Evolutionary conservation across 1,139 yeast species (phyloP).

Genomic region (Hemisphaericaspora xylofermentans): DNA sequence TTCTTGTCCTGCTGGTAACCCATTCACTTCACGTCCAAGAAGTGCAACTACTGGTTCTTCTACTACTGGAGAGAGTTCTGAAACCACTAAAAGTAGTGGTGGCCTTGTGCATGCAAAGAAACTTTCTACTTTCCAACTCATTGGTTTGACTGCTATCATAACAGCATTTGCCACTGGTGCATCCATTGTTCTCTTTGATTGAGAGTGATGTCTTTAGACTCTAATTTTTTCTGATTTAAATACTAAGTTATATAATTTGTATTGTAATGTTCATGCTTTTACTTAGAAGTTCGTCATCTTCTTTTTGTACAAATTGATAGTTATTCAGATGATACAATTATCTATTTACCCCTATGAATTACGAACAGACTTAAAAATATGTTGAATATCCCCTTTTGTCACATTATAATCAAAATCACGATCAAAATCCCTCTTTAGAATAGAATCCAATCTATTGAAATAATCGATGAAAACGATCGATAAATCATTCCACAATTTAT

Average conservation of each 20-base stretch:
- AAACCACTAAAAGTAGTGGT: not conserved
- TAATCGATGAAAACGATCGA: slow-evolving; percentile 35
- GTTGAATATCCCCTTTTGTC: slow-evolving; percentile 36
- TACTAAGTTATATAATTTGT: not conserved
- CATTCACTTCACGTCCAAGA: slow-evolving; percentile 1
- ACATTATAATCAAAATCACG: slow-evolving; percentile 41
- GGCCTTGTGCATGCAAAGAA: slow-evolving; percentile 4
- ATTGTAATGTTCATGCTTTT: not conserved
- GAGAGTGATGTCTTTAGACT: not conserved
- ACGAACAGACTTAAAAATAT: slow-evolving; percentile 24
- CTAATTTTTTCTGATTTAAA: not conserved
- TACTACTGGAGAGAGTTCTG: not conserved
- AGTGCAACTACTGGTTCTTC: not conserved
- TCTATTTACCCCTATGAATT: too few species aligned
- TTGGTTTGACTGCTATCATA: slow-evolving; percentile 4
- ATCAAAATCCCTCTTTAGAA: slow-evolving; percentile 39
- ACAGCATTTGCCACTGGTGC: slow-evolving; percentile 3
- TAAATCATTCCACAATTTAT: slow-evolving; percentile 45
- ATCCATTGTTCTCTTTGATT: slow-evolving; percentile 2
- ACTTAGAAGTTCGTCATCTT: too few species aligned
- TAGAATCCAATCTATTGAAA: slow-evolving; percentile 38
- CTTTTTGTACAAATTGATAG: too few species aligned
- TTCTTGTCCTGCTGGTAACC: slow-evolving; percentile 21
- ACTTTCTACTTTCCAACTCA: slow-evolving; percentile 1
- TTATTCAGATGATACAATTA: too few species aligned